Conservation (phyloP, 78 protist species). For the Planoprotostelium fungivorum region DNA sequence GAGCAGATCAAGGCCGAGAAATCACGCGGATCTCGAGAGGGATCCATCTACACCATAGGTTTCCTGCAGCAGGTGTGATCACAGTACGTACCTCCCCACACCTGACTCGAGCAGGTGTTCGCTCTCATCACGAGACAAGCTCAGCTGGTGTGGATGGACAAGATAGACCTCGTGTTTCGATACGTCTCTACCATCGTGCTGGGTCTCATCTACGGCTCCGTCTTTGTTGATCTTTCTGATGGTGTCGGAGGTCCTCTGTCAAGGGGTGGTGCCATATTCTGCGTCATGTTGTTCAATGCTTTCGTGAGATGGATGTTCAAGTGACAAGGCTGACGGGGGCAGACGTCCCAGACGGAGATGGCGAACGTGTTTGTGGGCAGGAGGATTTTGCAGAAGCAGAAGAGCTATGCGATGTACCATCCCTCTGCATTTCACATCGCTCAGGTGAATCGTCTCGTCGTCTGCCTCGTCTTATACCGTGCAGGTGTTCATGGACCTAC, state of each 20-base stretch:
- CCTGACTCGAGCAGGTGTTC: not conserved
- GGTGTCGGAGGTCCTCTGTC: constrained; percentile 6
- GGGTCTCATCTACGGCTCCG: not conserved
- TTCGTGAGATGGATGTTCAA: not conserved
- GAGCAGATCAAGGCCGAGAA: constrained; percentile 3
- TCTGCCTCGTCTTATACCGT: no score
- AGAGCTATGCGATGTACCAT: constrained; percentile 16
- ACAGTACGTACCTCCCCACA: not conserved
- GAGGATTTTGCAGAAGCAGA: constrained; percentile 35
- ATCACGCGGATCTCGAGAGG: not conserved
- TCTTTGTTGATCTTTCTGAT: not conserved
- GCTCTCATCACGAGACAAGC: constrained; percentile 1
- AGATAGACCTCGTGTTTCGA: not conserved
- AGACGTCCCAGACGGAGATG: constrained; percentile 16
- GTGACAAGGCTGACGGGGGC: not conserved
- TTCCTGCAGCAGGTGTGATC: no score
- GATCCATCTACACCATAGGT: not conserved
- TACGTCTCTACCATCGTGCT: not conserved
- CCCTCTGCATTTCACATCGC: constrained; percentile 24
- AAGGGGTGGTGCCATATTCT: constrained; percentile 37
- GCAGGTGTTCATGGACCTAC: constrained; percentile 15
- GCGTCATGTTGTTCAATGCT: not conserved
- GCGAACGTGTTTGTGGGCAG: constrained; percentile 10
- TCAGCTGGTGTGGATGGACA: not conserved
- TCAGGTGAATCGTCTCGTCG: no score